Percentiles rank a stretch among this genome's conserved stretches.
Conservation (phyloP, 352 stramenopile species). For the Phytopythium kandeliae region DNA sequence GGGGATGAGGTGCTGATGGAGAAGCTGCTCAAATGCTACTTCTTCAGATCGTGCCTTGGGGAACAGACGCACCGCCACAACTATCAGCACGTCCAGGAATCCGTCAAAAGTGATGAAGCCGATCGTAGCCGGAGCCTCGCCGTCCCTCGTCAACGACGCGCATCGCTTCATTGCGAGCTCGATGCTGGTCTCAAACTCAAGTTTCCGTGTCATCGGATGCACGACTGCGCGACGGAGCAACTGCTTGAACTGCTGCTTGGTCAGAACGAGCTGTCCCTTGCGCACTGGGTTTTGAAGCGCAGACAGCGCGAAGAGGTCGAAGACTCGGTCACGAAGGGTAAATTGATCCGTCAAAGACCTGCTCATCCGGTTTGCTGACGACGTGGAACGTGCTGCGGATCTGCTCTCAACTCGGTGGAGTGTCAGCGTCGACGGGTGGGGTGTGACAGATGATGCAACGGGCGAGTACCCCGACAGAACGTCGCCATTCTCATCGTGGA, state of each 20-base stretch:
- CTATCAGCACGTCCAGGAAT: conserved; percentile 55
- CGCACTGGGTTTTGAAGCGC: conserved; percentile 48
- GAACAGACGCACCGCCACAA: conserved; percentile 39
- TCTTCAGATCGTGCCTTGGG: conserved; percentile 26
- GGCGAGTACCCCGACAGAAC: conserved; percentile 3
- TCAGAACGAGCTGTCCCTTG: conserved; percentile 30
- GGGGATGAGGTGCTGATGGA: conserved; percentile 28
- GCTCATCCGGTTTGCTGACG: too few species aligned
- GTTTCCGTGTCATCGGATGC: conserved; percentile 24
- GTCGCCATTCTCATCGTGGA: conserved; percentile 22
- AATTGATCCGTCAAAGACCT: conserved; percentile 26
- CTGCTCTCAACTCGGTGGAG: conserved; percentile 11
- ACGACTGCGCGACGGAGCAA: conserved; percentile 31
- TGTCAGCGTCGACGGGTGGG: conserved; percentile 10
- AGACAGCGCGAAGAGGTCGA: conserved; percentile 59
- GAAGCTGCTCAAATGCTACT: conserved; percentile 29
- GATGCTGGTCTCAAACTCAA: conserved; percentile 37
- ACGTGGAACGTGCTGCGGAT: neutral
- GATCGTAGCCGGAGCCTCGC: conserved; percentile 10
- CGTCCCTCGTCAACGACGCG: conserved; percentile 7
- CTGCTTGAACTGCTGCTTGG: conserved; percentile 65
- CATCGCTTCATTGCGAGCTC: conserved; percentile 29
- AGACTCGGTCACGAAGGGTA: conserved; percentile 50
- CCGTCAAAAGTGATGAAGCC: conserved; percentile 31
- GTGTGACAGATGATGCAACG: conserved; percentile 10